Percentiles rank a stretch among this genome's conserved stretches.
Evolutionary conservation across 345 rosid species (phyloP).

Genomic region (Trapa bicornis): DNA sequence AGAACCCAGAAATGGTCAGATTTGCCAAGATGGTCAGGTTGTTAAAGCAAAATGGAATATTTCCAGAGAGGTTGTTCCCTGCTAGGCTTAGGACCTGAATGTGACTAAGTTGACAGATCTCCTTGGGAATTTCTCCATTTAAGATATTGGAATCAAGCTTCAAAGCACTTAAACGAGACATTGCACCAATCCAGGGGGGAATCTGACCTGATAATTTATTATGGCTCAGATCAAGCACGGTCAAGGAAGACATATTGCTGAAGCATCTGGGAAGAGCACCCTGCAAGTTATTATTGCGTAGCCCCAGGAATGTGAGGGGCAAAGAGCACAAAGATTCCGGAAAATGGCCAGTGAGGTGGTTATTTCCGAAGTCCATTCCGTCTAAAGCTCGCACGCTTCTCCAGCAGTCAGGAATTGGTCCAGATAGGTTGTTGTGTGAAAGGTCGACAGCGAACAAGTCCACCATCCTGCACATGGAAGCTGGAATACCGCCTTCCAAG

Average conservation of each 20-base stretch:
- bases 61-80: background rate
- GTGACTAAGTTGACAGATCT: background rate
- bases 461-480: background rate
- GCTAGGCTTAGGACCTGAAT: background rate
- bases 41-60: conserved; percentile 2
- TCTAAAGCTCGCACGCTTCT: background rate
- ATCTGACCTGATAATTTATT: background rate
- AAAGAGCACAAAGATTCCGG: background rate
- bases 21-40: background rate
- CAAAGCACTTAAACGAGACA: background rate
- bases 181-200: background rate
- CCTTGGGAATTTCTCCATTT: background rate
- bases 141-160: background rate
- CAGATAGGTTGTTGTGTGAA: background rate
- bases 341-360: background rate
- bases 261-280: background rate
- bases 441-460: fast-evolving
- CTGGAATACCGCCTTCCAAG: background rate
- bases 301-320: conserved; percentile 1
- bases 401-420: background rate
- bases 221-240: background rate
- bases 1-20: background rate
- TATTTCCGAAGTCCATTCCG: background rate
- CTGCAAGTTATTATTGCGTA: background rate
- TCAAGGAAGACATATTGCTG: background rate